These are phyloP conservation scores for Hypoxylon lienhwacheense DNA, from an alignment of 495 filamentous ascomycete genomes.

Conservation along the genomic window DNA sequence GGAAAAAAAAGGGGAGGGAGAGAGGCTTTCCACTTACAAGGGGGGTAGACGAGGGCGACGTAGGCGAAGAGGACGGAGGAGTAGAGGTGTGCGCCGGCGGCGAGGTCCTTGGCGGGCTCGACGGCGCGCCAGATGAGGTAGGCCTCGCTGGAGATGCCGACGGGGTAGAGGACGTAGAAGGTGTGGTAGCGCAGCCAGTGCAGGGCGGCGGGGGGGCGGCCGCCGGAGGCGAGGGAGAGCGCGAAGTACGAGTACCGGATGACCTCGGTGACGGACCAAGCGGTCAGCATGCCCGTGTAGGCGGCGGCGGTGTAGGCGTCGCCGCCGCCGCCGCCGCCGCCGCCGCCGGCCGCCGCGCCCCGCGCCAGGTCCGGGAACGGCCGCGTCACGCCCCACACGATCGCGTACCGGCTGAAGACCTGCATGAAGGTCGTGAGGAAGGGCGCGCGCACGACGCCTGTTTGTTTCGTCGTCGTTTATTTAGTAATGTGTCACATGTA, in stretches of 20 bases:
- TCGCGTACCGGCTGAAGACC: constrained; percentile 76
- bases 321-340: constrained; percentile 27
- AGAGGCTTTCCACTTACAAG: constrained; percentile 60
- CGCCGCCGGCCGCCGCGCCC: constrained; percentile 23
- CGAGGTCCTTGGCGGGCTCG: constrained; percentile 56
- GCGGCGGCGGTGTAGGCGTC: constrained; percentile 36
- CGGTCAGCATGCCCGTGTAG: constrained; percentile 72
- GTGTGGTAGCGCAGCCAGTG: constrained; percentile 91
- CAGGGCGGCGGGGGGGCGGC: constrained; percentile 60
- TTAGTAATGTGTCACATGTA: neutral
- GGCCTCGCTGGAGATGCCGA: constrained; percentile 86
- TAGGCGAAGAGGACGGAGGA: constrained; percentile 38
- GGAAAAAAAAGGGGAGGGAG: no score
- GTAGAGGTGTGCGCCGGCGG: constrained; percentile 56
- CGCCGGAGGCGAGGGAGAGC: constrained; percentile 59
- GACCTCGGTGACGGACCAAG: constrained; percentile 86
- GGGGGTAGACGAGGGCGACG: constrained; percentile 74
- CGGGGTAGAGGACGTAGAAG: constrained; percentile 88
- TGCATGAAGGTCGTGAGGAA: constrained; percentile 86
- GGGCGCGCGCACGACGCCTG: constrained; percentile 81
- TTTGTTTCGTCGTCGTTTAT: neutral
- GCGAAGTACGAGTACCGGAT: constrained; percentile 89
- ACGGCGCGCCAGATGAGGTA: constrained; percentile 75
- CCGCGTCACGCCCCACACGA: constrained; percentile 78
- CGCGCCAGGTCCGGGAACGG: constrained; percentile 62